These are phyloP conservation scores for Coelastrella sp. DNA, from an alignment of 139 green algal species.

Conservation along the genomic window DNA sequence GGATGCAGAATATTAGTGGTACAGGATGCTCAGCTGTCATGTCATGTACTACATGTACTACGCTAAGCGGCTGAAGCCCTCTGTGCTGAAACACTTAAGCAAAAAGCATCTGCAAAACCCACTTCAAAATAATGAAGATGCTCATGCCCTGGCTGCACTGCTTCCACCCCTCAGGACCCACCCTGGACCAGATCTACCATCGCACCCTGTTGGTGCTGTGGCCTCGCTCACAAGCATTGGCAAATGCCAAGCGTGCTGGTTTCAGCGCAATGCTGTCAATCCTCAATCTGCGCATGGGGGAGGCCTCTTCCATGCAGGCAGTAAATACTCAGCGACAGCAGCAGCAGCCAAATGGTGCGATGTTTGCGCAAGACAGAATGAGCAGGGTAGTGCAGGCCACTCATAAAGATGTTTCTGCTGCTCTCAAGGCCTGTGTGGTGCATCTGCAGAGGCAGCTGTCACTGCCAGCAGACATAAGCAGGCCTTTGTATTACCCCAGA, in stretches of 20 bases:
- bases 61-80: background rate
- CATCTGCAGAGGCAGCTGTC: background rate
- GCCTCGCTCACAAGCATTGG: background rate
- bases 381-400: too few relatives aligned
- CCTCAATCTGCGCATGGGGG: background rate
- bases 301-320: background rate
- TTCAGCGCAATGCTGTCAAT: background rate
- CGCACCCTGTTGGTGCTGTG: constrained; percentile 30
- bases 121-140: background rate
- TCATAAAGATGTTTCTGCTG: background rate
- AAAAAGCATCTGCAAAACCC: background rate
- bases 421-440: background rate
- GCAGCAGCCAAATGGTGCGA: background rate
- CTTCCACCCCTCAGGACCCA: background rate
- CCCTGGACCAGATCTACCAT: constrained; percentile 25
- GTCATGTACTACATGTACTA: too few relatives aligned
- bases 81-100: background rate
- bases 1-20: too few relatives aligned
- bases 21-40: too few relatives aligned
- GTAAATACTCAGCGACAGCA: constrained; percentile 11
- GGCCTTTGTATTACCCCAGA: background rate
- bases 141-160: background rate
- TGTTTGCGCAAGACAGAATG: too few relatives aligned
- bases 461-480: background rate
- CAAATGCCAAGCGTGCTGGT: background rate